A percentile compares a stretch with the other conserved stretches of the same genome.
phyloP scores from a whole-genome alignment of 1,284 basidiomycete species.

The Tylopilus sp. region DNA sequence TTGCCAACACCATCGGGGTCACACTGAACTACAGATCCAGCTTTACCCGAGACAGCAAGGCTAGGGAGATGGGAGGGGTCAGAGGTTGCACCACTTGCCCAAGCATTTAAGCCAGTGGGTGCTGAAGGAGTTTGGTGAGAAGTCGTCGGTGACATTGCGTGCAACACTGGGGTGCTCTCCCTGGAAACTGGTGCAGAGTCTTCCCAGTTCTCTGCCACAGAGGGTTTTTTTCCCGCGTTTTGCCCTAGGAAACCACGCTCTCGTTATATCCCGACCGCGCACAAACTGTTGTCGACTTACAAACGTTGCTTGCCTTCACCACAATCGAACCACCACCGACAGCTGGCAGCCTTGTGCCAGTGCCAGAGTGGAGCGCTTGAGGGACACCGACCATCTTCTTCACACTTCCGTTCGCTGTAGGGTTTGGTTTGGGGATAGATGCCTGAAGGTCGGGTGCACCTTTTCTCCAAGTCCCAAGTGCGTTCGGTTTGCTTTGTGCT shows the following conservation, averaged over 20 bases:
- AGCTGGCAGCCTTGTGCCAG: conserved; percentile 18
- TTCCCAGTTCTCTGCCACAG: conserved; percentile 20
- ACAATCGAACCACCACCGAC: conserved; percentile 25
- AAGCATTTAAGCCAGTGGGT: conserved; percentile 14
- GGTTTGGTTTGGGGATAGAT: conserved; percentile 10
- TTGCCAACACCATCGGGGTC: conserved; percentile 8
- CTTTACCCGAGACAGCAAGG: conserved; percentile 7
- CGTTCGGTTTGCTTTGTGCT: conserved; percentile 3
- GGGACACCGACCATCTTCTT: conserved; percentile 13
- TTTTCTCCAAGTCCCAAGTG: conserved; percentile 18
- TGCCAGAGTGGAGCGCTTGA: conserved; percentile 6
- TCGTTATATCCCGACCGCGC: not conserved
- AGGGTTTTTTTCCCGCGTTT: conserved; percentile 6
- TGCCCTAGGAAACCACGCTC: conserved; percentile 14
- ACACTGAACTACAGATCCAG: not conserved
- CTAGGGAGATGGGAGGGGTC: conserved; percentile 8
- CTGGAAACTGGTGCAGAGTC: conserved; percentile 19
- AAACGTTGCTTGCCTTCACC: conserved; percentile 30
- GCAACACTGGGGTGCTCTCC: conserved; percentile 16
- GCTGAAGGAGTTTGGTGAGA: conserved; percentile 4
- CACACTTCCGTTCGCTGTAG: conserved; percentile 23
- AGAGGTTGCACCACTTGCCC: conserved; percentile 9
- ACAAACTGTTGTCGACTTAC: conserved; percentile 15
- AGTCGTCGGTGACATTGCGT: conserved; percentile 3
- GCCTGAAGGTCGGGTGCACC: conserved; percentile 15